Percentiles rank a stretch among this genome's conserved stretches.
These are phyloP conservation scores for Beauveria rudraprayagi DNA, from an alignment of 2,329 filamentous ascomycete genomes.

Conservation along the genomic window DNA sequence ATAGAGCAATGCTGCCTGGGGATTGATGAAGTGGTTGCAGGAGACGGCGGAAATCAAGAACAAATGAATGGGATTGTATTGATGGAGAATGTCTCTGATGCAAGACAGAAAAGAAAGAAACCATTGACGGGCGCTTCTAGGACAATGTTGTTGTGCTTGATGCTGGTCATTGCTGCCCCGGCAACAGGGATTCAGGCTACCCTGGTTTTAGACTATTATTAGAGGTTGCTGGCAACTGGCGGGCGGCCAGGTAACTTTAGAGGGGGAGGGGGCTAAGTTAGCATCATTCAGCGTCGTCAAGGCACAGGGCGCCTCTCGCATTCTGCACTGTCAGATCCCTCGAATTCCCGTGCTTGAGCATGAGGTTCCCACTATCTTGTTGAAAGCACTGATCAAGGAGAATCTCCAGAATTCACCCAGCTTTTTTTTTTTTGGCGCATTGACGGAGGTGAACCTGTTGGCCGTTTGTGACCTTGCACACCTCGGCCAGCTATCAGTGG, in stretches of 20 bases:
- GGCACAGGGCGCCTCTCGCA: not conserved
- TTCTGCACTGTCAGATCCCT: not conserved
- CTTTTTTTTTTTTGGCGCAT: not conserved
- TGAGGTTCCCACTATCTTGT: too few species aligned
- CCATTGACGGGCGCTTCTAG: not conserved
- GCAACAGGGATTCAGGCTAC: slow-evolving; percentile 2
- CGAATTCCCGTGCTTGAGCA: too few species aligned
- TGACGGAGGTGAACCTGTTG: too few species aligned
- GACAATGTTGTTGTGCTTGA: not conserved
- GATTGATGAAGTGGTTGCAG: not conserved
- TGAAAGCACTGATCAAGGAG: too few species aligned
- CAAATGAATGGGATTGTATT: not conserved
- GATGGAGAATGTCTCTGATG: slow-evolving; percentile 3
- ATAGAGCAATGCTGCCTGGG: too few species aligned
- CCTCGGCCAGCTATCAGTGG: not conserved
- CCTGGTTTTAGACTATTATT: too few species aligned
- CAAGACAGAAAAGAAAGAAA: not conserved
- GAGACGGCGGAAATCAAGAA: not conserved
- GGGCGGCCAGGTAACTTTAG: not conserved
- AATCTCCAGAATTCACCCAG: too few species aligned
- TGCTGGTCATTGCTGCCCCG: not conserved
- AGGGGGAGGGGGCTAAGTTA: not conserved
- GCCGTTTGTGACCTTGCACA: not conserved
- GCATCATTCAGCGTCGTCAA: not conserved
- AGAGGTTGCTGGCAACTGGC: too few species aligned